These are phyloP conservation scores for Gentiana macrophylla DNA, from an alignment of 257 asterid genomes.

Conservation along the genomic window DNA sequence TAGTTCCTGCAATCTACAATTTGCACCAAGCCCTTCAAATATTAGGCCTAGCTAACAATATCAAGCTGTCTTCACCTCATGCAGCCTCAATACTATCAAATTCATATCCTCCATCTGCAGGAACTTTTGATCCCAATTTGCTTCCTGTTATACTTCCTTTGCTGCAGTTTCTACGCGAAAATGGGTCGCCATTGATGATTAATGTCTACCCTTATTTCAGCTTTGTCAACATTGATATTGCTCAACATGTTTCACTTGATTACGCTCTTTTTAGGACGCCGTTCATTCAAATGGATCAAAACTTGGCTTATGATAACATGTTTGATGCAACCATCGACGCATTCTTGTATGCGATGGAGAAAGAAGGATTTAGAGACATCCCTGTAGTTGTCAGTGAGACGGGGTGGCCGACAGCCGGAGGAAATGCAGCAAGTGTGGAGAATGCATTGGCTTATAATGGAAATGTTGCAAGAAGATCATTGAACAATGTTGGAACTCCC, in stretches of 20 bases:
- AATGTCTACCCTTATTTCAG: conserved; percentile 58
- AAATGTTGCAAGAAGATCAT: conserved; percentile 36
- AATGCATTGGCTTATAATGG: conserved; percentile 56
- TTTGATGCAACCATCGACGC: conserved; percentile 62
- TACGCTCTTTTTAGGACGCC: conserved; percentile 48
- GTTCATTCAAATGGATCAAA: conserved; percentile 19
- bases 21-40: conserved; percentile 38
- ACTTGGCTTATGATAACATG: conserved; percentile 38
- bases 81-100: conserved; percentile 36
- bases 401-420: conserved; percentile 70
- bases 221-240: conserved; percentile 22
- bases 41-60: conserved; percentile 24
- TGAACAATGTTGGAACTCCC: conserved; percentile 54
- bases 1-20: conserved; percentile 47
- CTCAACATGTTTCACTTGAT: conserved; percentile 24
- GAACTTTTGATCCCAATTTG: conserved; percentile 28
- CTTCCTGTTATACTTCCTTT: conserved; percentile 29
- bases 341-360: conserved; percentile 61
- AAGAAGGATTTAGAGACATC: conserved; percentile 46
- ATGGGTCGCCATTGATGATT: conserved; percentile 43
- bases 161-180: conserved; percentile 29
- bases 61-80: conserved; percentile 53
- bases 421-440: conserved; percentile 31
- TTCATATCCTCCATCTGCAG: conserved; percentile 56
- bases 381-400: conserved; percentile 71